These are phyloP conservation scores for Takakia lepidozioides DNA, from an alignment of 225 moss, liverwort and hornwort species.

Conservation along the genomic window DNA sequence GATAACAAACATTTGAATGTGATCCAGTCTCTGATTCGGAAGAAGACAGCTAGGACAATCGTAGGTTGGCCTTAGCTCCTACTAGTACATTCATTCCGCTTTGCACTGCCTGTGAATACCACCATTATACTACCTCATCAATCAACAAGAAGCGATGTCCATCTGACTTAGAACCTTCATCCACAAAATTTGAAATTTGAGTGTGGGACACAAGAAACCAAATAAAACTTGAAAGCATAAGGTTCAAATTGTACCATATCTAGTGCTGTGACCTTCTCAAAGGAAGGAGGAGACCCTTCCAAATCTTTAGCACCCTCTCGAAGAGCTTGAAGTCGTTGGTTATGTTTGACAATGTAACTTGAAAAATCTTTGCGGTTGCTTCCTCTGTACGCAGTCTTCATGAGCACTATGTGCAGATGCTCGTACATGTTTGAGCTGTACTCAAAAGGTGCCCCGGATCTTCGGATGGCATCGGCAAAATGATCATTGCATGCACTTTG, in stretches of 20 bases:
- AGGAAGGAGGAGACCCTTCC: neutral
- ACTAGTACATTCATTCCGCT: neutral
- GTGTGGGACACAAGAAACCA: too few relatives aligned
- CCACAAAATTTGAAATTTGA: too few relatives aligned
- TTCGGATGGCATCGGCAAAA: neutral
- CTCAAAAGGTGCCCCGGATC: neutral
- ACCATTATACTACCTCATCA: too few relatives aligned
- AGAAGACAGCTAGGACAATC: neutral
- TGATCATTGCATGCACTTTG: slow-evolving; percentile 4
- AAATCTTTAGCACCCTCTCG: neutral
- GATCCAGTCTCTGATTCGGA: neutral
- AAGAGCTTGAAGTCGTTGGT: neutral
- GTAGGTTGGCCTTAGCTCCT: neutral
- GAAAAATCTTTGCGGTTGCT: neutral
- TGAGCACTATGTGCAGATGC: neutral
- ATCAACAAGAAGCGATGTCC: too few relatives aligned
- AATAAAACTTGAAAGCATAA: too few relatives aligned
- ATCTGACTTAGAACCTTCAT: too few relatives aligned
- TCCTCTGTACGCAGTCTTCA: neutral
- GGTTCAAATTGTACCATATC: neutral
- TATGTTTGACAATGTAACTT: neutral
- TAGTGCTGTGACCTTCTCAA: neutral
- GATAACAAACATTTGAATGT: neutral
- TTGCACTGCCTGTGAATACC: neutral
- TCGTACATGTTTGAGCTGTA: neutral